These are phyloP conservation scores for Tolypocladium cylindrosporum DNA, from an alignment of 2,329 filamentous ascomycete species.

Conservation along the genomic window DNA sequence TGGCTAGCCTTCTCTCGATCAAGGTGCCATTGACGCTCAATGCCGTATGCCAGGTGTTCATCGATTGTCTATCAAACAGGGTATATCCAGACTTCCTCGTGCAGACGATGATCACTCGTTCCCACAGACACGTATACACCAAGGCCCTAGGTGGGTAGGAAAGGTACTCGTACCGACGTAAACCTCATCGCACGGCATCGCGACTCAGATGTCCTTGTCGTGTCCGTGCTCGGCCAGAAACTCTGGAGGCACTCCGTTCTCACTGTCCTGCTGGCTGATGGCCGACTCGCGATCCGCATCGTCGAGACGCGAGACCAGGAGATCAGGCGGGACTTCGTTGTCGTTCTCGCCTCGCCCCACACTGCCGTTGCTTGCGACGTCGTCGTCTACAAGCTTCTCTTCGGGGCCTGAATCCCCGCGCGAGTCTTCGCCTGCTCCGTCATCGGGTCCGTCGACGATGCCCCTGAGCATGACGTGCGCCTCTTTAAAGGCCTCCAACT, in stretches of 20 bases:
- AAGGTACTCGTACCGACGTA: background rate
- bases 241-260: conserved; percentile 41
- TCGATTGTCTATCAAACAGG: background rate
- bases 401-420: background rate
- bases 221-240: conserved; percentile 36
- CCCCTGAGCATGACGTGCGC: conserved; percentile 44
- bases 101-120: background rate
- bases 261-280: conserved; percentile 21
- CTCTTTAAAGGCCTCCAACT: conserved; percentile 56
- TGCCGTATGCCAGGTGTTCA: background rate
- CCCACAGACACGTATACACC: background rate
- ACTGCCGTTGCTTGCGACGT: background rate
- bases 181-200: background rate
- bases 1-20: background rate
- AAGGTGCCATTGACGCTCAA: background rate
- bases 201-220: background rate
- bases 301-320: conserved; percentile 22
- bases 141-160: background rate
- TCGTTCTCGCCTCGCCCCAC: conserved; percentile 8
- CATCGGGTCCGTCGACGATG: conserved; percentile 3
- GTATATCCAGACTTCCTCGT: background rate
- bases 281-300: conserved; percentile 9
- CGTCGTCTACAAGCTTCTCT: background rate
- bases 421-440: conserved; percentile 1
- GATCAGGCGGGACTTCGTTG: conserved; percentile 10